Evolutionary conservation across 768 basidiomycete genomes (phyloP).

Genomic region (Ramaria rubella): DNA sequence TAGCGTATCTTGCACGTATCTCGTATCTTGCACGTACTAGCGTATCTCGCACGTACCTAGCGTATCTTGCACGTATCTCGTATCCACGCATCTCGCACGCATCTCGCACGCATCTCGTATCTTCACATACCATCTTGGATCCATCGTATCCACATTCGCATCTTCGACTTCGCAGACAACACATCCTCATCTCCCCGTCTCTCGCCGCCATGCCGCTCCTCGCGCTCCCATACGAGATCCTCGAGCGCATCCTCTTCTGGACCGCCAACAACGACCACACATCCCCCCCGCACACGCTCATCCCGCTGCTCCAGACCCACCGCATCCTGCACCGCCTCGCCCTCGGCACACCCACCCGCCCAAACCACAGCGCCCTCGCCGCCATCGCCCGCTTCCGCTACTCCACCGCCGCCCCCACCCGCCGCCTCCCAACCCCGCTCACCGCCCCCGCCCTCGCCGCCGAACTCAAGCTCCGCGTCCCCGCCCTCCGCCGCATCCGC

Average conservation of each 20-base stretch:
- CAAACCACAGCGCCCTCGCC: slow-evolving; percentile 47
- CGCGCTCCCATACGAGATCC: slow-evolving; percentile 46
- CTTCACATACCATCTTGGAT: no score
- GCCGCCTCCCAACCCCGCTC: slow-evolving; percentile 35
- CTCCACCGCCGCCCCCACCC: slow-evolving; percentile 29
- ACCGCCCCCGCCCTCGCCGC: slow-evolving; percentile 38
- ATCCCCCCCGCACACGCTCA: slow-evolving; percentile 36
- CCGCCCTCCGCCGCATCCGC: slow-evolving; percentile 43
- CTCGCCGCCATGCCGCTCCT: not conserved
- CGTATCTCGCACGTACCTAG: no score
- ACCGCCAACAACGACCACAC: slow-evolving; percentile 28
- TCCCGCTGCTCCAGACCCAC: slow-evolving; percentile 40
- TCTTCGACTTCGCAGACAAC: no score
- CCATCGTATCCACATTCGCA: no score
- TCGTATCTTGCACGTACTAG: no score
- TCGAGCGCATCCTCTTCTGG: slow-evolving; percentile 47
- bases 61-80: no score
- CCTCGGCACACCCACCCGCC: slow-evolving; percentile 31
- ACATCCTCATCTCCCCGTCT: no score
- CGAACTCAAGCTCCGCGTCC: slow-evolving; percentile 44
- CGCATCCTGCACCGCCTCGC: slow-evolving; percentile 40
- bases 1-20: no score
- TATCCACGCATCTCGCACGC: no score
- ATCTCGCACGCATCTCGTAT: no score
- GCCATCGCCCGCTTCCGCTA: slow-evolving; percentile 46